Conservation (phyloP, 2,329 filamentous ascomycete species). For the Allantophomopsis cytisporea region DNA sequence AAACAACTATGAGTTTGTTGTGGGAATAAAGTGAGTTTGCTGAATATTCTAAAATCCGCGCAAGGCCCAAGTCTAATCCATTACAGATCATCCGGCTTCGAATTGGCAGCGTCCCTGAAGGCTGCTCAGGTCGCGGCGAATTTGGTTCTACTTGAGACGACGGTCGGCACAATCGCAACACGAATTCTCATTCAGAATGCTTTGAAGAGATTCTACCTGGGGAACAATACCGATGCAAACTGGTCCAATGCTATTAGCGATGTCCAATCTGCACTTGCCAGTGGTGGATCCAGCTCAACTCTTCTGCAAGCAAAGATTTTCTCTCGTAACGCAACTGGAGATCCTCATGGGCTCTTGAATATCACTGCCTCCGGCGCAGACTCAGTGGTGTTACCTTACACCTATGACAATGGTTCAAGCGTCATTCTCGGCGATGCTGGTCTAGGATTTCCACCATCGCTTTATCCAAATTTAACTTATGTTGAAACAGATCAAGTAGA, state of each 20-base stretch:
- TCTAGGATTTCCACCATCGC: constrained; percentile 53
- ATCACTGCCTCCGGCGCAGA: constrained; percentile 37
- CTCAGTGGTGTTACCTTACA: constrained; percentile 47
- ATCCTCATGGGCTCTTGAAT: constrained; percentile 43
- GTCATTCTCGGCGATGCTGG: constrained; percentile 40
- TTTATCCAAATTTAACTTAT: constrained; percentile 75
- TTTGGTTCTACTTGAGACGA: constrained; percentile 66
- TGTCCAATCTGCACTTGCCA: constrained; percentile 52
- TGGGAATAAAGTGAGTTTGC: constrained; percentile 30
- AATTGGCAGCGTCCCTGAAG: constrained; percentile 75
- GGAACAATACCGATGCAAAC: constrained; percentile 40
- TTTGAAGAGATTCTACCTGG: constrained; percentile 34
- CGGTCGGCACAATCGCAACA: constrained; percentile 58
- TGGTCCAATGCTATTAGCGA: constrained; percentile 52
- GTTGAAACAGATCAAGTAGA: constrained; percentile 9
- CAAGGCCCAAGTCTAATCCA: constrained; percentile 1
- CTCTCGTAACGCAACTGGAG: constrained; percentile 50
- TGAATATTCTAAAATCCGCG: neutral
- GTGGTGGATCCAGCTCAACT: constrained; percentile 30
- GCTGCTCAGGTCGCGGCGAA: constrained; percentile 69
- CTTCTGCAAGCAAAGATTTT: constrained; percentile 64
- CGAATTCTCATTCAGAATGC: constrained; percentile 43
- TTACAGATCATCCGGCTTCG: constrained; percentile 42
- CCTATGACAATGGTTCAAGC: constrained; percentile 36
- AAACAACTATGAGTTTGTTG: constrained; percentile 47